Base-by-base conservation (phyloP, 345 rosid genomes). In the Xanthoceras sorbifolium region DNA sequence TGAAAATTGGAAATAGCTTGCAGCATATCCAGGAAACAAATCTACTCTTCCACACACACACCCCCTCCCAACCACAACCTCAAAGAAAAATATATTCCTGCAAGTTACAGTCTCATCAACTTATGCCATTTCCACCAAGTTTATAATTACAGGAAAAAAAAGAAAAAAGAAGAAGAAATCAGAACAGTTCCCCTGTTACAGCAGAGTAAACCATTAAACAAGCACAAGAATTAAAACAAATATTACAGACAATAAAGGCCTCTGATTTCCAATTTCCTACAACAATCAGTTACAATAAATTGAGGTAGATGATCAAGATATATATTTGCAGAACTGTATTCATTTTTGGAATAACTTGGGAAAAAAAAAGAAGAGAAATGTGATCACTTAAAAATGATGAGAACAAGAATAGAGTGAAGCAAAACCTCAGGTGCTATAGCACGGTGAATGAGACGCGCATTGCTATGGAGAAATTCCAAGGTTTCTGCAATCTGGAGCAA, bases 361-460 rank as follows among this genome's bases (percentile, higher is more conserved):
- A 42, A 72, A 60, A 25, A 60, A 25, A 44, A 38, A 25, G n/a
- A 31, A 73, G 20, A 67, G 14, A 42, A 17, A 2, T 44, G 40
- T 31, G 23, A 7, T 20, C 31, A 20, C 5, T 34, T n/a, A 20
- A 52, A 18, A 50, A 23, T 61, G 40, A 28, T 9, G 32, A 67
- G 42, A 32, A 67, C 48, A 29, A 26, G 36, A 28, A 67, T 64
- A 44, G 59, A 68, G 57, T 72, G 62, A 63, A 57, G 73, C 54
- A 77, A 9, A 73, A 90, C 98, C 98, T 93, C 99, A n/a, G 98
- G 98, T 44, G 97, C 86, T 85, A 92, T 85, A 68, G 99, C 93
- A 5, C 95, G 89, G 78, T 96, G 99, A 78, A 96, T 82, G 57
- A 96, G 97, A 44, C 73, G 79, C 5, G 99, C 98, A 76, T 96